phyloP scores from a whole-genome alignment of 768 basidiomycete genomes.

The Antrodiella citrinella region DNA sequence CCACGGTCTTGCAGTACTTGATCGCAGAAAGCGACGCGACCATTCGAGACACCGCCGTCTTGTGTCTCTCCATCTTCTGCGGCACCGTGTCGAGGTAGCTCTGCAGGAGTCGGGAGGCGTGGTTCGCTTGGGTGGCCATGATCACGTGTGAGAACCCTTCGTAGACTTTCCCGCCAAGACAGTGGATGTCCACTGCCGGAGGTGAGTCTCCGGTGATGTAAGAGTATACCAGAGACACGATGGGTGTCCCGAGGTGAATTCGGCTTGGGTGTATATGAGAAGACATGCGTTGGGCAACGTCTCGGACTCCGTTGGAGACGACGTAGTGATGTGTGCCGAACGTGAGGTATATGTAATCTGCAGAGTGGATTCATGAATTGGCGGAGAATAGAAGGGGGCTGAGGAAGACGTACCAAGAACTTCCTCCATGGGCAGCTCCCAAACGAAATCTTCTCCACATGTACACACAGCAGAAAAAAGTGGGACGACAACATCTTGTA shows the following conservation, averaged over 20 bases:
- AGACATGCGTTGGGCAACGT: conserved; percentile 48
- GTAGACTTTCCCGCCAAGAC: conserved; percentile 21
- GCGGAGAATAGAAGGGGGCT: background rate
- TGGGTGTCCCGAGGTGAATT: conserved; percentile 47
- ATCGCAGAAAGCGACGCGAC: conserved; percentile 29
- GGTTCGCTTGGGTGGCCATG: conserved; percentile 68
- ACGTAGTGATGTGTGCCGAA: conserved; percentile 65
- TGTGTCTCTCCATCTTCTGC: background rate
- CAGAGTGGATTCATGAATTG: background rate
- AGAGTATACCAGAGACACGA: conserved; percentile 32
- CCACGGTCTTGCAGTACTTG: conserved; percentile 45
- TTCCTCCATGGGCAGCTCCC: conserved; percentile 52
- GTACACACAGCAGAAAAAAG: conserved; percentile 72
- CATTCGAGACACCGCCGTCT: background rate
- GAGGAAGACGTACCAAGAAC: conserved; percentile 45
- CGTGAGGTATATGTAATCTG: conserved; percentile 68
- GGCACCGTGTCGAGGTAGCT: conserved; percentile 36
- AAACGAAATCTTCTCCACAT: conserved; percentile 44
- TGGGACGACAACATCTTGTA: conserved; percentile 46
- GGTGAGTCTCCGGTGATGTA: background rate
- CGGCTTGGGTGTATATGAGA: conserved; percentile 29
- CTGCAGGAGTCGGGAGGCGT: conserved; percentile 45
- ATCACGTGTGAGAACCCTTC: conserved; percentile 59
- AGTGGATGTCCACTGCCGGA: conserved; percentile 14
- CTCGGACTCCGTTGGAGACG: conserved; percentile 47